phyloP scores from a whole-genome alignment of 2,329 filamentous ascomycete species.

The Setomelanomma holmii region DNA sequence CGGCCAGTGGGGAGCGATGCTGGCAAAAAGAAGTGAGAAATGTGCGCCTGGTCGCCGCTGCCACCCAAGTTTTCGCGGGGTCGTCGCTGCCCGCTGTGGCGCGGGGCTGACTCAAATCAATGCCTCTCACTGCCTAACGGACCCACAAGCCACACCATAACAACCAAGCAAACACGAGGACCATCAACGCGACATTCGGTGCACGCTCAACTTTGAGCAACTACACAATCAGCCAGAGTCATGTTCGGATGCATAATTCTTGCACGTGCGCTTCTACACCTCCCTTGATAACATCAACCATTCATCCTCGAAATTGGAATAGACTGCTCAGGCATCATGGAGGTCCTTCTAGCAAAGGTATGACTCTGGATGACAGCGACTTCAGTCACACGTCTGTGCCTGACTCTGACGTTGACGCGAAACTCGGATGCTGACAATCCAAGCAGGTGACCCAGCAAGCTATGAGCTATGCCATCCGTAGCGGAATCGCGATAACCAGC shows the following conservation, averaged over 20 bases:
- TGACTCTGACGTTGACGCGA: background rate
- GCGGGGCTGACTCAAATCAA: slow-evolving; percentile 27
- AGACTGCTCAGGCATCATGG: slow-evolving; percentile 73
- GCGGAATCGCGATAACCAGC: slow-evolving; percentile 84
- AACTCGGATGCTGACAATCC: slow-evolving; percentile 13
- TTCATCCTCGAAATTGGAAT: too few relatives aligned
- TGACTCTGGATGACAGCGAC: slow-evolving; percentile 16
- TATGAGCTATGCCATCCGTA: slow-evolving; percentile 88
- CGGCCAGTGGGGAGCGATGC: slow-evolving; percentile 9
- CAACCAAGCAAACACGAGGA: background rate
- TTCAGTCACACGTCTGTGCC: slow-evolving; percentile 3
- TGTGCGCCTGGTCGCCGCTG: slow-evolving; percentile 29
- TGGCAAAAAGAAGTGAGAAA: slow-evolving; percentile 30
- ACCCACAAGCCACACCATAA: slow-evolving; percentile 20
- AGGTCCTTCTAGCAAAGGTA: slow-evolving; percentile 69
- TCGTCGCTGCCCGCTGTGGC: slow-evolving; percentile 16
- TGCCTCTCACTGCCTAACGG: slow-evolving; percentile 32
- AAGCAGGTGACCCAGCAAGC: slow-evolving; percentile 75
- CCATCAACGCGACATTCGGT: background rate
- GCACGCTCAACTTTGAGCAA: background rate
- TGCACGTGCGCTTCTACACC: too few relatives aligned
- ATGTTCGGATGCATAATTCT: background rate
- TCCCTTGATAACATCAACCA: too few relatives aligned
- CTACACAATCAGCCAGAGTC: background rate
- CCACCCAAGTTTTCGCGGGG: slow-evolving; percentile 28